Evolutionary conservation across 2,329 filamentous ascomycete genomes (phyloP), one percentile per base, ranked within the genome.

Genomic region (Pseudogymnoascus sp.): DNA sequence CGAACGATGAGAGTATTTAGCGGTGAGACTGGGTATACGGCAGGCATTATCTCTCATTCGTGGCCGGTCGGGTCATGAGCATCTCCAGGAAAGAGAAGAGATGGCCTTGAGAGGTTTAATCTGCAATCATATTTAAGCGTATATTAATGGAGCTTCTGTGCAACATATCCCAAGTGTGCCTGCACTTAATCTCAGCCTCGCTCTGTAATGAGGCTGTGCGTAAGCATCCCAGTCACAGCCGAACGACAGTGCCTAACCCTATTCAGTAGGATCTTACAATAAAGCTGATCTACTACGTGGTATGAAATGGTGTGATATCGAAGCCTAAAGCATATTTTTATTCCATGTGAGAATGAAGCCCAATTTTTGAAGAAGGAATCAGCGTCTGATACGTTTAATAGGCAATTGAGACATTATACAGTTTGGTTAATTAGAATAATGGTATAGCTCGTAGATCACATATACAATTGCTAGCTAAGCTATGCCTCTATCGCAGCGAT

Each of bases 11-110:
- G 64, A 61, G 61, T 65, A 63, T 69, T 60, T 38, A 73, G 60
- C 54, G 71, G 64, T 63, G 69, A 66, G 60, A 66, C 65, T 58
- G 69, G 65, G 61, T 68, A 63, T 63, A 77, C 67, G 58, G 70
- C 70, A 66, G 74, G 72, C 73, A 75, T 74, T 64, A 35, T 59
- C 58, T 25, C 22, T 25, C 5, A 18, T 34, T 37, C 12, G 6
- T 59, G 41, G 18, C 6, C 14, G 12, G 7, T 28, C 39, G 3
- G 20, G 8, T n/a, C 41, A 25, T 47, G 6, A 2, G 22, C 39
- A 9, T 4, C 18, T 22, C 39, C 7, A 22, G 18, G 2, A 12
- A 43, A 22, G 5, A 43, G 18, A n/a, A 11, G 25, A 47, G 41
- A 28, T 2, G 14, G 1, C 41, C 12, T 8, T 12, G 20, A 6